phyloP scores from a whole-genome alignment of 2,329 filamentous ascomycete species.

The Stachybotrys chartarum region DNA sequence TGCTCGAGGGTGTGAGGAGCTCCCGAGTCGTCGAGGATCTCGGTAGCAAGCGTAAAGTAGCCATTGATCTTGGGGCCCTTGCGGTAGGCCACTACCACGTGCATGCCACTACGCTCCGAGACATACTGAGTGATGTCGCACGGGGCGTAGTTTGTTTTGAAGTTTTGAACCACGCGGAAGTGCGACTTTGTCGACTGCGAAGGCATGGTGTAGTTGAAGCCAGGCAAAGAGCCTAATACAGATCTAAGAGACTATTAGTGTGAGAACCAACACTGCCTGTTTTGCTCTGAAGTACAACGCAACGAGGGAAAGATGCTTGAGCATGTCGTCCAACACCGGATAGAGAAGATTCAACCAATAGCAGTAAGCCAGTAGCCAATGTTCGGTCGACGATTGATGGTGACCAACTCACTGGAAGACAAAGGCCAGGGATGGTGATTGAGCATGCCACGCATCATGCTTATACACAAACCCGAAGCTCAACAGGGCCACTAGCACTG shows the following conservation, averaged over 20 bases:
- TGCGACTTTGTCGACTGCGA: slow-evolving; percentile 42
- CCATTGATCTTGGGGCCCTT: slow-evolving; percentile 92
- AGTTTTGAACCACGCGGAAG: slow-evolving; percentile 80
- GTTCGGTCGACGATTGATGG: too few relatives aligned
- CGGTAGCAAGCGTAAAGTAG: slow-evolving; percentile 91
- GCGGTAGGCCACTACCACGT: slow-evolving; percentile 84
- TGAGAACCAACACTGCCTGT: too few relatives aligned
- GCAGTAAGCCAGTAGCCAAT: too few relatives aligned
- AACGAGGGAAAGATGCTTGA: neutral
- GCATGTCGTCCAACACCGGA: neutral
- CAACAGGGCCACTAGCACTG: neutral
- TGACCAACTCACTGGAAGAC: neutral
- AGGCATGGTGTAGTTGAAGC: slow-evolving; percentile 39
- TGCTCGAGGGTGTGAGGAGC: slow-evolving; percentile 84
- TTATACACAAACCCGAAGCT: neutral
- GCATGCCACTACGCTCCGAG: slow-evolving; percentile 89
- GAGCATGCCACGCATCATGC: neutral
- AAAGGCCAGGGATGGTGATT: neutral
- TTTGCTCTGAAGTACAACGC: neutral
- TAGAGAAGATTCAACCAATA: neutral
- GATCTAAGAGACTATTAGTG: neutral
- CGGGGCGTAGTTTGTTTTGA: slow-evolving; percentile 84
- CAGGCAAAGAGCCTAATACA: slow-evolving; percentile 4
- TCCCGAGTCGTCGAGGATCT: slow-evolving; percentile 96
- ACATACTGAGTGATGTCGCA: slow-evolving; percentile 91